Conservation (phyloP, 2,329 filamentous ascomycete species). For the Curvularia sp. region DNA sequence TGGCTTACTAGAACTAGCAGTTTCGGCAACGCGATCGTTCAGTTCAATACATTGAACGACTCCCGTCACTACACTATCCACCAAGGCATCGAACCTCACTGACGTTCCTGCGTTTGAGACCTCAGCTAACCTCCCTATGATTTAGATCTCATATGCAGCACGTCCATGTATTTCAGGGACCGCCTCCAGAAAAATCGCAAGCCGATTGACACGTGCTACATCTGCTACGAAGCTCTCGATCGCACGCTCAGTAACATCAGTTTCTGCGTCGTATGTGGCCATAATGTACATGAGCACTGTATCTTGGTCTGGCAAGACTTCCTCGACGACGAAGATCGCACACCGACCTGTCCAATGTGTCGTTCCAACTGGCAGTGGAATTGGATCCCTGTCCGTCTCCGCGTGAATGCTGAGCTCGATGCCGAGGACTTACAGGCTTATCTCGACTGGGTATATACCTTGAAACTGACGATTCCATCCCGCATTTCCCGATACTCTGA, state of each 20-base stretch:
- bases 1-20: conserved; percentile 5
- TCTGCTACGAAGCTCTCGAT: conserved; percentile 26
- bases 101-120: background rate
- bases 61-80: conserved; percentile 27
- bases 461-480: background rate
- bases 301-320: conserved; percentile 14
- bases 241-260: conserved; percentile 15
- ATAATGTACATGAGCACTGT: conserved; percentile 28
- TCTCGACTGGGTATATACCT: conserved; percentile 25
- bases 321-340: background rate
- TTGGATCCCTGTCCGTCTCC: background rate
- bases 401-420: background rate
- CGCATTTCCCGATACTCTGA: background rate
- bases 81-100: conserved; percentile 4
- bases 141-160: conserved; percentile 28
- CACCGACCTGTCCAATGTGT: conserved; percentile 25
- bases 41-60: conserved; percentile 16
- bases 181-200: conserved; percentile 26
- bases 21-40: conserved; percentile 10
- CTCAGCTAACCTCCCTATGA: background rate
- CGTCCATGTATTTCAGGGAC: conserved; percentile 24
- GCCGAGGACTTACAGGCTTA: conserved; percentile 19
- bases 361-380: conserved; percentile 18
- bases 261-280: conserved; percentile 28
- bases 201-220: conserved; percentile 21